Base-by-base conservation (phyloP, 2,329 filamentous ascomycete genomes). In the Sporothrix protearum region DNA sequence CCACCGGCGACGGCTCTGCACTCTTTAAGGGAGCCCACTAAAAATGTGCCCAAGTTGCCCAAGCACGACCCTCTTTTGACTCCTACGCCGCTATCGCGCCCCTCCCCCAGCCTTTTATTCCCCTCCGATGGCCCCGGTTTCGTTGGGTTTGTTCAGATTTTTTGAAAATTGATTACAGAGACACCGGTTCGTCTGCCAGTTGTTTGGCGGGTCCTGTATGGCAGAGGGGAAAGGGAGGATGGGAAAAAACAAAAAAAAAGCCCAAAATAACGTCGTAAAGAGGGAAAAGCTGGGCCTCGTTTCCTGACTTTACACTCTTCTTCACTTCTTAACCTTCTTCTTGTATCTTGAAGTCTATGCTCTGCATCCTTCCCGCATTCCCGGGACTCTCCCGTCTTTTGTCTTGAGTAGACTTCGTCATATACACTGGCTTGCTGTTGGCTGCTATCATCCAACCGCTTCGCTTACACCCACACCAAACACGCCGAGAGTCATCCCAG, bases 71-170 rank as follows among this genome's bases (percentile, higher is more conserved):
- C 30, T 36, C n/a, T 28, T 14, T 22, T 9, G 12, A 39, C n/a
- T 63, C 59, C 36, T 12, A 64, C 59, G 59, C 59, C 59, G 59
- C 59, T 63, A 63, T 63, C 59, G 36, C 64, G 42, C 42, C 45
- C 45, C 63, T 67, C 42, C 45, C 63, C 64, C 64, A 36, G 64
- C 64, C 45, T 67, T n/a, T 67, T 28, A n/a, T 10, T n/a, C 22
- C 12, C 33, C 14, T 59, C 45, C 33, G 36, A 63, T 22, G 22
- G 22, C 49, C 49, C 49, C 22, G 49, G 49, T 53, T n/a, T 53
- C 49, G 49, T 53, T 53, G 49, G 49, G 22, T 25, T 22, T 22
- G 1, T 53, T 53, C 22, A 19, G 14, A 45, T 22, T 22, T 53
- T 28, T 53, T 28, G 7, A 19, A 28, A 28, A 45, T 25, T 45